These are phyloP conservation scores for Malassezia caprae DNA, from an alignment of 1,284 basidiomycete species.

Conservation along the genomic window DNA sequence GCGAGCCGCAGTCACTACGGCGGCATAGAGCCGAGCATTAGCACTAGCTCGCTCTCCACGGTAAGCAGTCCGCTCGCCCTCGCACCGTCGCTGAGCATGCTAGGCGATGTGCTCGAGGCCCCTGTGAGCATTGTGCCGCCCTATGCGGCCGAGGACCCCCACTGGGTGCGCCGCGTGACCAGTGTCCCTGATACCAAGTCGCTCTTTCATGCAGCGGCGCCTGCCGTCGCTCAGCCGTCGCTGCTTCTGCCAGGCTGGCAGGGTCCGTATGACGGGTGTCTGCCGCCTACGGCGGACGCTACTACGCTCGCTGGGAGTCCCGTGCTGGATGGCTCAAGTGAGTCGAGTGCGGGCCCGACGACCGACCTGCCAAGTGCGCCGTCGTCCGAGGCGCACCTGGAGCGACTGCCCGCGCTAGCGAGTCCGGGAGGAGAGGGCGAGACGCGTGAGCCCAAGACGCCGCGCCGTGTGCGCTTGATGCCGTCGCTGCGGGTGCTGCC, in stretches of 20 bases:
- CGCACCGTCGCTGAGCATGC: neutral
- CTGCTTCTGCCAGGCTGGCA: neutral
- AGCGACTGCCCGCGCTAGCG: neutral
- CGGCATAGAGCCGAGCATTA: conserved; percentile 1
- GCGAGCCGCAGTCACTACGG: neutral
- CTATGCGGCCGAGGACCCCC: neutral
- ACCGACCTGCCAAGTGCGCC: neutral
- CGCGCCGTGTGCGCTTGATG: conserved; percentile 2
- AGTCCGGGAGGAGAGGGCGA: neutral
- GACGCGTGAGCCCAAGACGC: neutral
- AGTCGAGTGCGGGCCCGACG: neutral
- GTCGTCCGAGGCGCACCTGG: neutral
- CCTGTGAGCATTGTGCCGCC: neutral
- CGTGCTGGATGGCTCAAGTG: neutral
- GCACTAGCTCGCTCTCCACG: conserved; percentile 13
- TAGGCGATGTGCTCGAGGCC: conserved; percentile 2
- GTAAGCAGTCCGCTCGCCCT: neutral
- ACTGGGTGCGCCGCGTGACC: conserved; percentile 68
- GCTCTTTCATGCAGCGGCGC: conserved; percentile 54
- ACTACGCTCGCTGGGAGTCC: neutral
- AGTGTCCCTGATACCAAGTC: conserved; percentile 93
- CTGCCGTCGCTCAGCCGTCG: neutral
- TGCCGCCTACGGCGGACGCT: neutral
- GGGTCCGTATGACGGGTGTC: neutral
- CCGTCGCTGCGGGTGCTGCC: conserved; percentile 2